Percentiles rank a stretch among this genome's conserved stretches.
phyloP scores from a whole-genome alignment of 129 eudicot genomes.

The Dittrichia graveolens region DNA sequence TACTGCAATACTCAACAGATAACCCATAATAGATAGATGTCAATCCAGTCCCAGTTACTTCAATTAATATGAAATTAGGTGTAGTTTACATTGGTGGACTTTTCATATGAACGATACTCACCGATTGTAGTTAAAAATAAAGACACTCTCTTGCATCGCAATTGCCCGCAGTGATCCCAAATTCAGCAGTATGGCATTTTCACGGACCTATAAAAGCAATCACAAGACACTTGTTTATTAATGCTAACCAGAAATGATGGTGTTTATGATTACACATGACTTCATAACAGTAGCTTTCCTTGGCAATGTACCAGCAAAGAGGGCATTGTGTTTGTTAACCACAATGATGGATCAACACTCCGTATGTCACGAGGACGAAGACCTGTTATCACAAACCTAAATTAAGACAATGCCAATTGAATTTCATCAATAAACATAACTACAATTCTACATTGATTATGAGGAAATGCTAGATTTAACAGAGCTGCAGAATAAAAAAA shows the following conservation, averaged over 20 bases:
- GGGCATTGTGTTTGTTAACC: conserved; percentile 97
- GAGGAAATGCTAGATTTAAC: background rate
- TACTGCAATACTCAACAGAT: conserved; percentile 47
- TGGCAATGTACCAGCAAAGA: conserved; percentile 70
- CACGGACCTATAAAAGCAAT: conserved; percentile 68
- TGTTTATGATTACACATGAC: conserved; percentile 36
- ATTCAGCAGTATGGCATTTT: conserved; percentile 86
- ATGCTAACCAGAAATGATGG: background rate
- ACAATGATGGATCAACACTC: conserved; percentile 96
- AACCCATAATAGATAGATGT: conserved; percentile 2
- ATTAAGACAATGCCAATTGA: conserved; percentile 13
- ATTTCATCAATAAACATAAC: conserved; percentile 5
- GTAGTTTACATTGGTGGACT: background rate
- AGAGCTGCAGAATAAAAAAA: background rate
- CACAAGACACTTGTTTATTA: conserved; percentile 16
- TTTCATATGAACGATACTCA: conserved; percentile 26
- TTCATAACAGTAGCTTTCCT: conserved; percentile 25
- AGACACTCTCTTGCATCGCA: conserved; percentile 89
- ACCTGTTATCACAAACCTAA: conserved; percentile 50
- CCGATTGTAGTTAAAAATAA: conserved; percentile 93
- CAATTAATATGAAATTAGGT: background rate
- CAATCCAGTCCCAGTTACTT: conserved; percentile 10
- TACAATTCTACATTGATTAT: background rate
- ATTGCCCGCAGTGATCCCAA: conserved; percentile 92
- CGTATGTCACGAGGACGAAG: conserved; percentile 96